These are phyloP conservation scores for Schizosaccharomyces lindneri DNA, from an alignment of 805 yeast species.

Conservation along the genomic window DNA sequence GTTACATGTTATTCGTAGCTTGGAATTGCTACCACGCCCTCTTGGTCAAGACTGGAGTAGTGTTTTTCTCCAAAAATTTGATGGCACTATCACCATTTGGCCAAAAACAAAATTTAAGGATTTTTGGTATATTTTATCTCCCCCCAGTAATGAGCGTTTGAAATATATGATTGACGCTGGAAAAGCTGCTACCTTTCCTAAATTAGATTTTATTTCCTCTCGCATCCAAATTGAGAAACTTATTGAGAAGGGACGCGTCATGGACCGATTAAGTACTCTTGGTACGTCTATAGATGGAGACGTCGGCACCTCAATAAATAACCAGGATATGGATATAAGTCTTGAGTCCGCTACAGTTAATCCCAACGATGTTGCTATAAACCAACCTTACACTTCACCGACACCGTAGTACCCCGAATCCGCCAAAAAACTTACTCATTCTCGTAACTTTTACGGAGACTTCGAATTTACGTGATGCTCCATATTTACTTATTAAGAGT, in stretches of 20 bases:
- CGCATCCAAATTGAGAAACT: slow-evolving; percentile 40
- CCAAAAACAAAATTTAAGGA: slow-evolving; percentile 38
- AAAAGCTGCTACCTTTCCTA: slow-evolving; percentile 40
- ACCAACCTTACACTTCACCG: too few relatives aligned
- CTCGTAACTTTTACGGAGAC: too few relatives aligned
- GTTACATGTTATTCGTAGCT: slow-evolving; percentile 37
- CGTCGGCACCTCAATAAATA: background rate
- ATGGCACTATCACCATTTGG: slow-evolving; percentile 47
- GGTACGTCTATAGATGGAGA: background rate
- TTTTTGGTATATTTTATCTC: slow-evolving; percentile 37
- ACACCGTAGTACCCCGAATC: too few relatives aligned
- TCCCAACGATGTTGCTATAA: background rate
- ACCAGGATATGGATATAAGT: background rate
- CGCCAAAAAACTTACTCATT: too few relatives aligned
- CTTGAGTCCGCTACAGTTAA: background rate
- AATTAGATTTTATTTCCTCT: slow-evolving; percentile 36
- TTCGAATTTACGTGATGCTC: too few relatives aligned
- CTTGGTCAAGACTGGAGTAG: slow-evolving; percentile 62
- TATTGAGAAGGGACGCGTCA: slow-evolving; percentile 18
- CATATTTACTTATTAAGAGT: too few relatives aligned
- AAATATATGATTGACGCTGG: slow-evolving; percentile 34
- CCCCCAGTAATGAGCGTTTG: slow-evolving; percentile 37
- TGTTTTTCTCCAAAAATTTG: slow-evolving; percentile 46
- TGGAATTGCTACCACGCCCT: slow-evolving; percentile 42
- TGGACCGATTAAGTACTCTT: background rate